Percentiles rank a stretch among this genome's conserved stretches.
phyloP scores from a whole-genome alignment of 257 asterid species.

The Oldenlandia corymbosa region DNA sequence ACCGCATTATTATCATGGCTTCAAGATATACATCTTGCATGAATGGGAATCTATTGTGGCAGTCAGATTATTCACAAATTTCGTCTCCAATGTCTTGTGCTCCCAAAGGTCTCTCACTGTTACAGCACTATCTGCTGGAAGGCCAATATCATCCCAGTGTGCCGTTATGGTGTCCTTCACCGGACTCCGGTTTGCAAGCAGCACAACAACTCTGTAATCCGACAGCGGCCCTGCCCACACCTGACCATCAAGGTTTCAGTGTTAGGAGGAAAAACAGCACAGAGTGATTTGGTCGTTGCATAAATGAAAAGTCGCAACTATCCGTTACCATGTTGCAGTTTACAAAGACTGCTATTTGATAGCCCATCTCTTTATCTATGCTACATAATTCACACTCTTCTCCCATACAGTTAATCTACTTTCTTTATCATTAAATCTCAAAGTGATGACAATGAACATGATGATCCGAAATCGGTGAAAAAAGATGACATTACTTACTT shows the following conservation, averaged over 20 bases:
- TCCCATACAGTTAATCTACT: no score
- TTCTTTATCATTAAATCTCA: no score
- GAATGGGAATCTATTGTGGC: slow-evolving; percentile 57
- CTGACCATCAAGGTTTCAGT: slow-evolving; percentile 26
- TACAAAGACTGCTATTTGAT: no score
- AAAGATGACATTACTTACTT: slow-evolving; percentile 52
- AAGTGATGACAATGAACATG: no score
- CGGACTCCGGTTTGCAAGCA: slow-evolving; percentile 65
- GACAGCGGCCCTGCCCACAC: slow-evolving; percentile 93
- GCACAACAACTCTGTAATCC: slow-evolving; percentile 54
- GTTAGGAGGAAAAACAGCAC: no score
- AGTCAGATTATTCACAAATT: slow-evolving; percentile 58
- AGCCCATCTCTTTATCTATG: no score
- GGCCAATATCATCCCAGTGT: slow-evolving; percentile 74
- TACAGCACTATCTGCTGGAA: slow-evolving; percentile 46
- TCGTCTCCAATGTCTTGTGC: slow-evolving; percentile 59
- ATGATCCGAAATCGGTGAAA: not conserved
- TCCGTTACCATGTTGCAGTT: no score
- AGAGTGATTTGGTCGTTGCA: no score
- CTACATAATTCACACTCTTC: no score
- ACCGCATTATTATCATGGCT: no score
- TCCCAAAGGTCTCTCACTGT: slow-evolving; percentile 77
- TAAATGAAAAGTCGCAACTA: no score
- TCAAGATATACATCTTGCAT: slow-evolving; percentile 76
- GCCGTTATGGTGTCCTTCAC: slow-evolving; percentile 35